Base-by-base conservation (phyloP, 257 asterid genomes). In the Penstemon eatonii region DNA sequence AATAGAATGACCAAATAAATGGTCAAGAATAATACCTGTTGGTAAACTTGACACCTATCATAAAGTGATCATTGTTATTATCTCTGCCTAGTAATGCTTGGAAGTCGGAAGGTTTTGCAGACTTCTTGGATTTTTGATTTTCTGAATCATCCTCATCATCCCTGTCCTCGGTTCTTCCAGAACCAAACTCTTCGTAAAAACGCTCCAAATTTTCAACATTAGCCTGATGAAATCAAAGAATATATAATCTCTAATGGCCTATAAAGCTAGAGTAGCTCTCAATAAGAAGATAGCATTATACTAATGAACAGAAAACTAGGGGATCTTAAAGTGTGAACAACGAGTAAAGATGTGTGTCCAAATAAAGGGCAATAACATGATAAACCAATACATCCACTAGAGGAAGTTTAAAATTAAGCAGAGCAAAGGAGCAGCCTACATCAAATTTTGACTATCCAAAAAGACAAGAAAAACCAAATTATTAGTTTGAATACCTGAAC, bases 1-100 rank as follows among this genome's bases (percentile, higher is more conserved):
- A 75, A 40, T 53, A 64, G 56, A 5, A 47, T 45, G 58, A 47
- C 54, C 9, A 36, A 55, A 76, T 67, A 36, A 55, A 65, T 73
- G 40, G 18, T 18, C 53, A 52, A 57, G 71, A 74, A 70, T 56
- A 71, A 67, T 81, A 93, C 99, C 91, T 86, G 73, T 71, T 77
- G 71, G 96, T 84, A 74, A 82, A 88, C 80, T 93, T 90, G 60
- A 93, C 39, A 71, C 96, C 97, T 41, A 93, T 65, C 96, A 87
- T 81, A 79, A 93, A 93, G 82, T 88, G 92, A 77, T 93, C 99
- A 63, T 90, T 84, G 82, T 79, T 86, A 70, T 88, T 84, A 76
- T 78, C 84, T 61, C 77, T 83, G 67, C 94, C 96, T 77, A 93
- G 76, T 73, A 93, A 78, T 70, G 97, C 87, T 75, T 82, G 87